Conservation (phyloP, 2,329 filamentous ascomycete species). For the Orbilia javanica region DNA sequence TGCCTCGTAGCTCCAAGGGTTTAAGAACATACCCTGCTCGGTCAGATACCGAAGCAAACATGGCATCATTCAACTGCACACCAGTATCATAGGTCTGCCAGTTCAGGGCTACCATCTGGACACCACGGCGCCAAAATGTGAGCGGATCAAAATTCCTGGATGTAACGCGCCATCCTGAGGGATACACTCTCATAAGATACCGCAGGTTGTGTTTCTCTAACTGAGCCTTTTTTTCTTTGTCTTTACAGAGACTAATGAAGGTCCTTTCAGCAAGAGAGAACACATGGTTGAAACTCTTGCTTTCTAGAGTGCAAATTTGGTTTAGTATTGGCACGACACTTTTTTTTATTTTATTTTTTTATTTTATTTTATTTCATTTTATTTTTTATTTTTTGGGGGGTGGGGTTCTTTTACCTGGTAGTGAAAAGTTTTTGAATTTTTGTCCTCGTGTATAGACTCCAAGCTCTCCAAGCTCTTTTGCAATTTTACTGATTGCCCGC, state of each 20-base stretch:
- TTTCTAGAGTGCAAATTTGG: constrained; percentile 71
- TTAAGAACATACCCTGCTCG: constrained; percentile 93
- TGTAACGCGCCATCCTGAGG: constrained; percentile 81
- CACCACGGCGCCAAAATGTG: constrained; percentile 91
- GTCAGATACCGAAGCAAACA: constrained; percentile 92
- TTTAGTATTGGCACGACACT: background rate
- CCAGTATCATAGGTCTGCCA: constrained; percentile 98
- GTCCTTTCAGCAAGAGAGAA: constrained; percentile 93
- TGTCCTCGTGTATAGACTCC: constrained; percentile 83
- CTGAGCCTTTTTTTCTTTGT: constrained; percentile 79
- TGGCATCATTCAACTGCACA: constrained; percentile 96
- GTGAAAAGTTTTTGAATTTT: constrained; percentile 77
- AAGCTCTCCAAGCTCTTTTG: constrained; percentile 81
- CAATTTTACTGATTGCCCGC: constrained; percentile 78
- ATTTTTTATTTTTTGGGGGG: too few species aligned
- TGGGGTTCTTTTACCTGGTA: constrained; percentile 60
- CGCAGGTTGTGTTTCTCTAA: constrained; percentile 91
- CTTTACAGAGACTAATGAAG: constrained; percentile 83
- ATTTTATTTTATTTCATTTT: too few species aligned
- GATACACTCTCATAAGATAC: constrained; percentile 94
- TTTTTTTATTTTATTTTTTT: too few species aligned
- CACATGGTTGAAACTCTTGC: constrained; percentile 91
- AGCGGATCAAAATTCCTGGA: constrained; percentile 96
- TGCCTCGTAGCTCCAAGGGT: constrained; percentile 83
- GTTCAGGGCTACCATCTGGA: constrained; percentile 97